These are phyloP conservation scores for Hydnomerulius pinastri DNA, from an alignment of 768 basidiomycete species.

Conservation along the genomic window DNA sequence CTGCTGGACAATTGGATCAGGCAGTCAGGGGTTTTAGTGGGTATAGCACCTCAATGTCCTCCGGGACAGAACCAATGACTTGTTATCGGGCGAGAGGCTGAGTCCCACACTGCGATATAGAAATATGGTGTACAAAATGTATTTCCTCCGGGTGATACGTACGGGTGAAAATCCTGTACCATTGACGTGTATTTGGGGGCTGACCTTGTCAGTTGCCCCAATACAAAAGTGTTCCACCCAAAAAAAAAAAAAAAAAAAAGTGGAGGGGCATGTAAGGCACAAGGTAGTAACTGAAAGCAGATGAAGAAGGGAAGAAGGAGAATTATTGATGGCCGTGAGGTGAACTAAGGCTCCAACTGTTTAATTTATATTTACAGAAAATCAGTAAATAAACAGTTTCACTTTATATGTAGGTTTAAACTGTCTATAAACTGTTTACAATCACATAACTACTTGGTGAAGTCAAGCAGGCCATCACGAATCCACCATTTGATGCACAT, in stretches of 20 bases:
- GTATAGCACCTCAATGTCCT: conserved; percentile 6
- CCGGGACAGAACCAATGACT: neutral
- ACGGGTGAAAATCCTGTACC: neutral
- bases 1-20: conserved; percentile 12
- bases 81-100: neutral
- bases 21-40: conserved; percentile 18
- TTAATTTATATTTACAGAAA: too few species aligned
- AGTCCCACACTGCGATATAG: neutral
- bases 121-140: neutral
- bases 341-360: too few species aligned
- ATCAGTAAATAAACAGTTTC: too few species aligned
- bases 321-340: too few species aligned
- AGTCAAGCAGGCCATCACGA: too few species aligned
- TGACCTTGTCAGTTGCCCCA: neutral
- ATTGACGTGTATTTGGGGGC: neutral
- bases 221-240: neutral
- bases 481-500: too few species aligned
- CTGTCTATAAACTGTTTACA: too few species aligned
- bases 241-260: neutral
- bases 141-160: neutral
- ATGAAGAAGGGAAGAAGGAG: too few species aligned
- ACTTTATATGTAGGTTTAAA: too few species aligned
- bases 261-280: too few species aligned
- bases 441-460: too few species aligned
- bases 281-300: too few species aligned